These are phyloP conservation scores for Trypanosomatidae sp. DNA, from an alignment of 208 protist species.

Conservation along the genomic window DNA sequence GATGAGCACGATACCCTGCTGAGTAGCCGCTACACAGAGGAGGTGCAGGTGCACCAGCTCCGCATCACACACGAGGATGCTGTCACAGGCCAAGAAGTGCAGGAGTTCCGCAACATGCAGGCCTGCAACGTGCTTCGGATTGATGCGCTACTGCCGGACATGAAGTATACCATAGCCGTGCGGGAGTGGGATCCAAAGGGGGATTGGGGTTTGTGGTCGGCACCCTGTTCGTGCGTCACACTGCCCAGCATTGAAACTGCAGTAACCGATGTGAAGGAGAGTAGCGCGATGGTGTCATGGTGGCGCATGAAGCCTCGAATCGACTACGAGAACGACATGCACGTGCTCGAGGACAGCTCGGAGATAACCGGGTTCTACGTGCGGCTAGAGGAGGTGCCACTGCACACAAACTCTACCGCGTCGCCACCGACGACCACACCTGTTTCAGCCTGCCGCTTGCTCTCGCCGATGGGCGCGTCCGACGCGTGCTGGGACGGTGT, in stretches of 20 bases:
- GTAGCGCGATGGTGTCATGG: slow-evolving; percentile 77
- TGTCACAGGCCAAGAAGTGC: slow-evolving; percentile 38
- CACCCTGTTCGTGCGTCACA: slow-evolving; percentile 78
- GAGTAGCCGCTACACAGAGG: slow-evolving; percentile 49
- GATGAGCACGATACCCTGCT: slow-evolving; percentile 61
- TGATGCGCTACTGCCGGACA: slow-evolving; percentile 74
- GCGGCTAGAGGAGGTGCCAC: slow-evolving; percentile 62
- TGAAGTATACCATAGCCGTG: slow-evolving; percentile 88
- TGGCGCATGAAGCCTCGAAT: slow-evolving; percentile 49
- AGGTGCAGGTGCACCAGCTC: slow-evolving; percentile 79
- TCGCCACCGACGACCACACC: not conserved
- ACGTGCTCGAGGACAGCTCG: slow-evolving; percentile 76
- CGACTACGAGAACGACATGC: slow-evolving; percentile 87
- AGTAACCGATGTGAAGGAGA: slow-evolving; percentile 77
- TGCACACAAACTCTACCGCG: not conserved
- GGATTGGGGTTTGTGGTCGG: slow-evolving; percentile 90
- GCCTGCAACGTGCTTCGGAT: slow-evolving; percentile 82
- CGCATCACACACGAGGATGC: slow-evolving; percentile 68
- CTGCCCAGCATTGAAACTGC: slow-evolving; percentile 66
- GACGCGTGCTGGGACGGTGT: not conserved
- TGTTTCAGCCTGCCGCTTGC: not conserved
- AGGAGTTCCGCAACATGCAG: slow-evolving; percentile 76
- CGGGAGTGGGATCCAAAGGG: slow-evolving; percentile 90
- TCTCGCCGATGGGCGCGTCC: not conserved
- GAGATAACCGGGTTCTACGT: slow-evolving; percentile 79